Evolutionary conservation across 2,329 filamentous ascomycete genomes (phyloP).

Genomic region (Alternaria postmessia): DNA sequence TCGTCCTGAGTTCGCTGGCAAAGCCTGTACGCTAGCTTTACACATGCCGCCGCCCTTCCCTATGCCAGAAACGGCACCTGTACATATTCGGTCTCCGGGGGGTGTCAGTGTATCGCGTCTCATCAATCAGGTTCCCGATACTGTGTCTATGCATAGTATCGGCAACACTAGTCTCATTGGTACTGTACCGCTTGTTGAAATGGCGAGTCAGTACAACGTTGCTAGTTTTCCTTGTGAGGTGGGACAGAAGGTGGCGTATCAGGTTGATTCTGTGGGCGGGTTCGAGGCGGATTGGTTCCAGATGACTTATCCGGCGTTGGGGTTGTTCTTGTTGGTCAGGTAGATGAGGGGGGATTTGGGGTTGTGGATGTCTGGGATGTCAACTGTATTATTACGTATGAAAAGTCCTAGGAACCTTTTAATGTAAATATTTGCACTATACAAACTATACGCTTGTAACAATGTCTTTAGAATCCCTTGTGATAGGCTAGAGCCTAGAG

Average conservation of each 20-base stretch:
- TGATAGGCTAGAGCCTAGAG: rapidly evolving
- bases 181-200: no score
- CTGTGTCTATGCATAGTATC: no score
- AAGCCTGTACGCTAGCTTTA: conserved; percentile 59
- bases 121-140: no score
- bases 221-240: no score
- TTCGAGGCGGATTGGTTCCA: conserved; percentile 18
- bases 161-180: no score
- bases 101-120: conserved; percentile 37
- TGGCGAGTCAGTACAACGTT: no score
- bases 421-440: not conserved
- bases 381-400: not conserved
- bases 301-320: conserved; percentile 30
- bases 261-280: no score
- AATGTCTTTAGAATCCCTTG: no score
- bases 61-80: conserved; percentile 38
- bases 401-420: not conserved
- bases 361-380: not conserved
- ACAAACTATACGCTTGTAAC: rapidly evolving
- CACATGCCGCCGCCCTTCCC: conserved; percentile 52
- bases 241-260: no score
- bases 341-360: not conserved
- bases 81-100: conserved; percentile 43
- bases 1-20: conserved; percentile 48
- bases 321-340: conserved; percentile 32